Conservation (phyloP, 345 rosid genomes). For the Arabidopsis thaliana region TAIR10.1 NC_003070.9:2923001-2923500, state of each 20-base stretch:
- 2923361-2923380: slow-evolving; percentile 54
- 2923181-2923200: slow-evolving; percentile 65
- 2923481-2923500: slow-evolving; percentile 86
- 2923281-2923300: slow-evolving; percentile 65
- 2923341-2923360: slow-evolving; percentile 45
- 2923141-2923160: slow-evolving; percentile 80
- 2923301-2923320: slow-evolving; percentile 66
- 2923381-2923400: slow-evolving; percentile 93
- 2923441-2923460: slow-evolving; percentile 78
- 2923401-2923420: slow-evolving; percentile 89
- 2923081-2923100: slow-evolving; percentile 76
- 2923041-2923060: slow-evolving; percentile 34
- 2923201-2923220: slow-evolving; percentile 69
- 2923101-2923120: slow-evolving; percentile 68
- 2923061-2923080: slow-evolving; percentile 69
- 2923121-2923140: slow-evolving; percentile 69
- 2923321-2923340: slow-evolving; percentile 55
- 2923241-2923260: slow-evolving; percentile 71
- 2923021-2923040: slow-evolving; percentile 37
- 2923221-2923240: slow-evolving; percentile 84
- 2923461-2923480: slow-evolving; percentile 78
- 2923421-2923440: slow-evolving; percentile 99
- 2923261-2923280: slow-evolving; percentile 58
- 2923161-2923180: slow-evolving; percentile 81
- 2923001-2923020: slow-evolving; percentile 35